Base-by-base conservation (phyloP, 306 rosid genomes). In the Carpinus viminea region DNA sequence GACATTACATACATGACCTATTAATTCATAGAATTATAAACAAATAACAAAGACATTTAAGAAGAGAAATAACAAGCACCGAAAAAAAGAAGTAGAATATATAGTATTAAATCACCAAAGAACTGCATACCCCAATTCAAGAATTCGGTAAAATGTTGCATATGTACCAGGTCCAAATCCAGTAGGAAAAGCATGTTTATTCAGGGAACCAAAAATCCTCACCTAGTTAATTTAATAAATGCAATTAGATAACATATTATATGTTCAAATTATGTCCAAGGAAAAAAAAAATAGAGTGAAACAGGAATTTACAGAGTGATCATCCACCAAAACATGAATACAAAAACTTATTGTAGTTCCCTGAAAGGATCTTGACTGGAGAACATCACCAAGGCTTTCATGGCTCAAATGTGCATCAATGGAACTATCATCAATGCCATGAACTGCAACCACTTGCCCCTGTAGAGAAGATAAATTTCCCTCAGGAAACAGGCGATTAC, bases 131-230 rank as follows among this genome's bases (percentile, higher is more conserved):
- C 95, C 74, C 68, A 85, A 54, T 76, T 88, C 88, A 70, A 94
- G 93, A 85, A 94, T 84, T 68, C 95, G 93, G 84, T 92, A 87
- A 85, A 94, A 92, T 7, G 87, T 83, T 73, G 97, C 97, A 78
- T 76, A 83, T 64, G 88, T 90, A 71, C 95, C 97, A 85, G 87
- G 89, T 85, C 97, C 93, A 47, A 94, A 88, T 52, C 98, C 98
- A 60, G 83, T 85, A 54, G 98, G 98, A 52, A 88, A 84, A 57
- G 81, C 81, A 78, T 48, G 66, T 59, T 85, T 82, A 31, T 79
- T 78, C 74, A 59, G 73, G 45, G 86, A 86, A 81, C 93, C 89
- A 82, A 73, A 85, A 78, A 94, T 77, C 77, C 56, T 91, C 80
- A 87, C 97, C 98, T 94, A 73, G 82, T 41, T 73, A 72, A 81